These are phyloP conservation scores for Ottelia alismoides DNA, from an alignment of 106 monocot genomes.

Conservation along the genomic window DNA sequence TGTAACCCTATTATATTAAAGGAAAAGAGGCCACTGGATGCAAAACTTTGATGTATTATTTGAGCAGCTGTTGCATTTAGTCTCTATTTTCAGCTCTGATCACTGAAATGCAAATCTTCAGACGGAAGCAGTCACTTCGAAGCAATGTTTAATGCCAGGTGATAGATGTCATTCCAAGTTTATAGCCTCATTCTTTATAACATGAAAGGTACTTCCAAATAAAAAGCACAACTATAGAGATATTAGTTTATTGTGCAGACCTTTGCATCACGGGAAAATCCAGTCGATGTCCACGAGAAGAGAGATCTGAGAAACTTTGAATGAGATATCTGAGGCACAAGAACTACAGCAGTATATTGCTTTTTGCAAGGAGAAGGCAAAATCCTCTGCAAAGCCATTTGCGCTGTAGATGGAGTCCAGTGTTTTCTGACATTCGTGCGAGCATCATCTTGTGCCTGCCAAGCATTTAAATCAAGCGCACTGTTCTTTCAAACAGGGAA, in stretches of 20 bases:
- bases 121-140: no score
- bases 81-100: no score
- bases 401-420: conserved; percentile 35
- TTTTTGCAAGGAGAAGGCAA: conserved; percentile 80
- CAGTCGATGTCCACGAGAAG: conserved; percentile 12
- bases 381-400: conserved; percentile 67
- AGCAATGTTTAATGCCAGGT: background rate
- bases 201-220: background rate
- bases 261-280: conserved; percentile 59
- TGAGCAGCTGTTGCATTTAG: no score
- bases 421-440: conserved; percentile 55
- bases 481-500: no score
- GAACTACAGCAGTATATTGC: conserved; percentile 78
- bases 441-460: conserved; percentile 93
- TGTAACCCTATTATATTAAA: no score
- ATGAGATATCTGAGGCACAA: conserved; percentile 67
- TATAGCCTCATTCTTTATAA: background rate
- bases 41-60: no score
- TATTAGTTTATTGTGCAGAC: conserved; percentile 16
- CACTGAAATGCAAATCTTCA: no score
- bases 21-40: no score
- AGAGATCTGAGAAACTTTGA: conserved; percentile 37
- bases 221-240: background rate
- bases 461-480: no score
- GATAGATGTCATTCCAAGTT: background rate